A percentile compares a stretch with the other conserved stretches of the same genome.
These are phyloP conservation scores for Ogataea pignaliae DNA, from an alignment of 805 yeast genomes.

Conservation along the genomic window DNA sequence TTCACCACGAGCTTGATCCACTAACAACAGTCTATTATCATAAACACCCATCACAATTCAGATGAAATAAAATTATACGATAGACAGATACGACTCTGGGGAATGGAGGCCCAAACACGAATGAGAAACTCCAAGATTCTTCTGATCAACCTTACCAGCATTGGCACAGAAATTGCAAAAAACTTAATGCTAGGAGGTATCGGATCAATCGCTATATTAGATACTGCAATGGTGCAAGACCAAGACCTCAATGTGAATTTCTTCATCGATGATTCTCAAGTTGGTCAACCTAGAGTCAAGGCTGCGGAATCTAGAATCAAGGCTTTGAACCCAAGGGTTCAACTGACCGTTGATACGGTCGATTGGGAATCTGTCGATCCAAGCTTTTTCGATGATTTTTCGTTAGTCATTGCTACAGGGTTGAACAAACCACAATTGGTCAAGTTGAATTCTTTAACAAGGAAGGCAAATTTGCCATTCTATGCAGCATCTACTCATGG, in stretches of 20 bases:
- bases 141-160: conserved; percentile 66
- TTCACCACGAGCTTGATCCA: not conserved
- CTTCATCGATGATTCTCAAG: conserved; percentile 51
- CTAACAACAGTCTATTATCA: too few relatives aligned
- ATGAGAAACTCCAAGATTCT: conserved; percentile 70
- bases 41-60: too few relatives aligned
- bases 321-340: conserved; percentile 79
- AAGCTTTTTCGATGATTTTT: conserved; percentile 50
- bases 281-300: conserved; percentile 54
- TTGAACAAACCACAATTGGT: conserved; percentile 37
- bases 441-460: conserved; percentile 49
- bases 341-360: conserved; percentile 40
- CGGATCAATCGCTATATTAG: conserved; percentile 71
- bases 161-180: conserved; percentile 79
- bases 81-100: conserved; percentile 95
- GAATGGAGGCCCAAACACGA: conserved; percentile 80
- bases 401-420: conserved; percentile 75
- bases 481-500: conserved; percentile 73
- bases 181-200: conserved; percentile 86
- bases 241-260: conserved; percentile 74
- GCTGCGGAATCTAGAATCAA: conserved; percentile 52
- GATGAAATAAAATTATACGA: conserved; percentile 93
- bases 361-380: conserved; percentile 24
- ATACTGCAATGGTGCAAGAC: conserved; percentile 46
- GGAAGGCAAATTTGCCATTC: conserved; percentile 57